Percentiles rank a stretch among this genome's conserved stretches.
phyloP scores from a whole-genome alignment of 1,284 basidiomycete genomes.

The Leccinum variabile region DNA sequence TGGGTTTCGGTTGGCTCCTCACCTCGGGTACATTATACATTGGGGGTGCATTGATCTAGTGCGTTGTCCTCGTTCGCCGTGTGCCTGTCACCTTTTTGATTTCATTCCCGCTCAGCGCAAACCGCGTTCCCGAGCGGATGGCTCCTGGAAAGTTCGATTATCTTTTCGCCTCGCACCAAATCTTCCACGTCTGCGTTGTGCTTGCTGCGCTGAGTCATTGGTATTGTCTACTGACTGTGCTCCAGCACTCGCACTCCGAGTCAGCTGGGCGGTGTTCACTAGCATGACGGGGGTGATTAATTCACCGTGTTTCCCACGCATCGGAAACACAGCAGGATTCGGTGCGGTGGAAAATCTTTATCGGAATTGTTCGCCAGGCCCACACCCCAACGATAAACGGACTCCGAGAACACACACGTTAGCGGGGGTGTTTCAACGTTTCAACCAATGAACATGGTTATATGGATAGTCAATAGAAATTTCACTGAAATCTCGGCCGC shows the following conservation, averaged over 20 bases:
- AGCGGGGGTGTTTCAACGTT: slow-evolving; percentile 24
- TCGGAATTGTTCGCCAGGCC: slow-evolving; percentile 20
- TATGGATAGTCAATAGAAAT: slow-evolving; percentile 35
- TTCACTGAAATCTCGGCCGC: slow-evolving; percentile 21
- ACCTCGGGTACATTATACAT: slow-evolving; percentile 73
- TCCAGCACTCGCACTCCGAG: slow-evolving; percentile 56
- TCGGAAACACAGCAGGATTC: slow-evolving; percentile 20
- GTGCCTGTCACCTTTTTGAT: slow-evolving; percentile 28
- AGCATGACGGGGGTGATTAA: slow-evolving; percentile 29
- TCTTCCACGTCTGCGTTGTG: slow-evolving; percentile 85
- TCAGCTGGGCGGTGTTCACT: slow-evolving; percentile 27
- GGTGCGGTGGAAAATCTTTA: slow-evolving; percentile 24
- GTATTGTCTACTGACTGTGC: slow-evolving; percentile 52
- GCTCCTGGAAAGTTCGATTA: slow-evolving; percentile 81
- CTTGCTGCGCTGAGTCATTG: slow-evolving; percentile 79
- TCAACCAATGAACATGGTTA: slow-evolving; percentile 22
- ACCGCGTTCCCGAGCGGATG: slow-evolving; percentile 79
- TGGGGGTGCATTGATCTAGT: slow-evolving; percentile 80
- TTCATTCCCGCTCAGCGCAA: slow-evolving; percentile 56
- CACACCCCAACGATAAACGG: slow-evolving; percentile 28
- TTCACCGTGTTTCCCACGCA: slow-evolving; percentile 27
- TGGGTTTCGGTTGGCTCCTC: slow-evolving; percentile 72
- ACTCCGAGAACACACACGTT: slow-evolving; percentile 34
- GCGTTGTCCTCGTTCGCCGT: slow-evolving; percentile 43
- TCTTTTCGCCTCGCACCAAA: slow-evolving; percentile 80